Percentiles rank a stretch among this genome's conserved stretches.
phyloP scores from a whole-genome alignment of 495 filamentous ascomycete genomes.

The Penicillium silybi region DNA sequence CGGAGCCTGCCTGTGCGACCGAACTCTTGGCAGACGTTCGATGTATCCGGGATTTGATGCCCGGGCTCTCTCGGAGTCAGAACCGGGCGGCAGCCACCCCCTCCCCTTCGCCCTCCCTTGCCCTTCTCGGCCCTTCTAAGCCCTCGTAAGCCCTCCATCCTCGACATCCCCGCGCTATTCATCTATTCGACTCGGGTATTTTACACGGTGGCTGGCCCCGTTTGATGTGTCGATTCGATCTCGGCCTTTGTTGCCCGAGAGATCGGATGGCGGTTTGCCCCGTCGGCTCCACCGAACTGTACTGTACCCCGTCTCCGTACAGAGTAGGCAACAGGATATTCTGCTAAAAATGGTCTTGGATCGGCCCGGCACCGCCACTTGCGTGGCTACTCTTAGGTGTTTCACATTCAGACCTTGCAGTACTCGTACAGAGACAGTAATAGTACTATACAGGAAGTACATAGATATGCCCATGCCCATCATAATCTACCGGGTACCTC shows the following conservation, averaged over 20 bases:
- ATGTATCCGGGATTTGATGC: not conserved
- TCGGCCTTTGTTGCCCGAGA: conserved; percentile 3
- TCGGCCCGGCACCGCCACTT: conserved; percentile 2
- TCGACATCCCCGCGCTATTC: not conserved
- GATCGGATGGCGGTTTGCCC: not conserved
- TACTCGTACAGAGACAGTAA: too few relatives aligned
- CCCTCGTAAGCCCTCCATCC: too few relatives aligned
- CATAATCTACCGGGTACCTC: not conserved
- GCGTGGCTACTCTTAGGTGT: not conserved
- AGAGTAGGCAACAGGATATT: not conserved
- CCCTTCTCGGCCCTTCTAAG: not conserved
- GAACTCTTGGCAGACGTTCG: conserved; percentile 5
- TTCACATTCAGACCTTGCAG: not conserved
- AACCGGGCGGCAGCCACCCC: not conserved
- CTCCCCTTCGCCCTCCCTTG: not conserved
- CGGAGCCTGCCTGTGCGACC: conserved; percentile 1
- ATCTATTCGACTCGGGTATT: not conserved
- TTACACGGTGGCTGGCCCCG: conserved; percentile 1
- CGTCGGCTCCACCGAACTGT: not conserved
- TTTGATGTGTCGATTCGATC: conserved; percentile 16
- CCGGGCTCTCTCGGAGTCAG: not conserved
- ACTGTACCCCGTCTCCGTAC: too few relatives aligned
- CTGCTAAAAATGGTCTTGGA: not conserved
- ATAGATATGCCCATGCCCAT: too few relatives aligned
- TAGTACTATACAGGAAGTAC: too few relatives aligned